phyloP scores from a whole-genome alignment of 345 rosid genomes.

The Microthlaspi erraticum region DNA sequence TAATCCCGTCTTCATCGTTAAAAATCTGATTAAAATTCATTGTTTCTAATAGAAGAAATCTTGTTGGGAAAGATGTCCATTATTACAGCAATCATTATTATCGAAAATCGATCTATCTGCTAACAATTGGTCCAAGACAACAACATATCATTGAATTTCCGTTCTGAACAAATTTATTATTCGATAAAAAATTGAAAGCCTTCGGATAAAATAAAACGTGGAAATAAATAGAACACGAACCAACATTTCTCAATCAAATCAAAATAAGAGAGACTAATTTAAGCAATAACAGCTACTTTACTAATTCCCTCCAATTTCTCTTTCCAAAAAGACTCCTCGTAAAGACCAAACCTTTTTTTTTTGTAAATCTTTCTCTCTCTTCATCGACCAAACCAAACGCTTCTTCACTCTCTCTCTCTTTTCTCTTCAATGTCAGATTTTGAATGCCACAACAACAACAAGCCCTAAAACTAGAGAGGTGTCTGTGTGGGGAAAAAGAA shows the following conservation, averaged over 20 bases:
- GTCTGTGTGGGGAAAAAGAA: background rate
- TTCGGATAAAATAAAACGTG: constrained; percentile 33
- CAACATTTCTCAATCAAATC: constrained; percentile 20
- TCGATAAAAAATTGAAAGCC: background rate
- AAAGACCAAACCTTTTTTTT: constrained; percentile 25
- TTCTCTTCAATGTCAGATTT: constrained; percentile 43
- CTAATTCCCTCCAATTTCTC: constrained; percentile 25
- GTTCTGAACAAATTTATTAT: constrained; percentile 23
- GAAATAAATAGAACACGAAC: constrained; percentile 30
- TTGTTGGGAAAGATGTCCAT: constrained; percentile 31
- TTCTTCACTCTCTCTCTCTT: constrained; percentile 28
- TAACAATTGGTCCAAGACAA: constrained; percentile 39
- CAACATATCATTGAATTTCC: constrained; percentile 26
- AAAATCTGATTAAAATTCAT: background rate
- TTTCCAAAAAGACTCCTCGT: constrained; percentile 24
- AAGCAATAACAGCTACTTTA: background rate
- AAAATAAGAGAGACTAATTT: constrained; percentile 1
- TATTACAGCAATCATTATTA: constrained; percentile 40
- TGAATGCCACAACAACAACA: constrained; percentile 37
- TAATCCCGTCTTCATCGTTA: background rate
- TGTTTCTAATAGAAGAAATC: constrained; percentile 24
- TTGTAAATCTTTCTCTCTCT: constrained; percentile 20
- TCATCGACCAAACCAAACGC: constrained; percentile 28
- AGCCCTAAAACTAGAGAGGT: constrained; percentile 15
- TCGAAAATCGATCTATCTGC: constrained; percentile 33